These are phyloP conservation scores for Alternaria tenuissima DNA, from an alignment of 2,329 filamentous ascomycete species.

Conservation along the genomic window DNA sequence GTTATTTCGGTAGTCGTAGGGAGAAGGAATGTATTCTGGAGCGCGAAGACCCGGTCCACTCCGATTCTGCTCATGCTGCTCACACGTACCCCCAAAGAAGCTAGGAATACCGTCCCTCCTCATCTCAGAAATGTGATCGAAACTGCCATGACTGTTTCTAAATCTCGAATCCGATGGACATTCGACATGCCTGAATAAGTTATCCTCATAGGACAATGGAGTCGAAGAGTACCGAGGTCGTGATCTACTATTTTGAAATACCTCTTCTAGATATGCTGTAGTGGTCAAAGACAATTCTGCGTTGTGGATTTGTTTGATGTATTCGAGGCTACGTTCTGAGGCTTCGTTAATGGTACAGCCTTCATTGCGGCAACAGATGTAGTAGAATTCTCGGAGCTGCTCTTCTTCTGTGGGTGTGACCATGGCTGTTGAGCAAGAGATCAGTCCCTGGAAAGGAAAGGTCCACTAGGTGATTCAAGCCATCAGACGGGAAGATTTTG, in stretches of 20 bases:
- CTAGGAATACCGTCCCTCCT: neutral
- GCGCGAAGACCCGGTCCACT: neutral
- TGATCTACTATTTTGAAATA: neutral
- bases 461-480: neutral
- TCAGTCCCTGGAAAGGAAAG: neutral
- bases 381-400: neutral
- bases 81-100: neutral
- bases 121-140: neutral
- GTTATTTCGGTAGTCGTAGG: neutral
- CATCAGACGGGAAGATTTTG: neutral
- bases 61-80: neutral
- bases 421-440: neutral
- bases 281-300: neutral
- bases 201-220: neutral
- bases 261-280: neutral
- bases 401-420: neutral
- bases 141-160: too few relatives aligned
- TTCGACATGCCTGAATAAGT: neutral
- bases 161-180: neutral
- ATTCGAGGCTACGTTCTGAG: neutral
- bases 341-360: neutral
- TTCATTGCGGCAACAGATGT: neutral
- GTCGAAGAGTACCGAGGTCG: neutral
- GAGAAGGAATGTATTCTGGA: neutral
- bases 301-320: neutral